Evolutionary conservation across 495 filamentous ascomycete species (phyloP).

Genomic region (Penicillium robsamsonii): DNA sequence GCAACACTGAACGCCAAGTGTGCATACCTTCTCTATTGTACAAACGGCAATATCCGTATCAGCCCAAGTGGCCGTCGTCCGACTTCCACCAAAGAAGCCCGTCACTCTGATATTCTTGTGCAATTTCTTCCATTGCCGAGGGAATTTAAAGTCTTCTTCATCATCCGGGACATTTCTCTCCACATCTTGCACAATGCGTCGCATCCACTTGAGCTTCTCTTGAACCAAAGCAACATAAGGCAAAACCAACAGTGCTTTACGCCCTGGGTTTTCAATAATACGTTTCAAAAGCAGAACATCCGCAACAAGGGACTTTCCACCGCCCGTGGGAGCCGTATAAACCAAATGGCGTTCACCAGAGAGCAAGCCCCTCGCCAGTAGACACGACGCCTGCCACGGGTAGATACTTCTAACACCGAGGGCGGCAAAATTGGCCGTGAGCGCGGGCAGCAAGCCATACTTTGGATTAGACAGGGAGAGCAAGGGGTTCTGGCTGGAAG

Average conservation of each 20-base stretch:
- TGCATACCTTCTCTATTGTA: conserved; percentile 76
- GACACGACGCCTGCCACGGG: conserved; percentile 79
- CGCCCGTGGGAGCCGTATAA: conserved; percentile 82
- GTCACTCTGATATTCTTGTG: conserved; percentile 57
- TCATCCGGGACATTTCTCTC: conserved; percentile 42
- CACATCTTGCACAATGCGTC: conserved; percentile 64
- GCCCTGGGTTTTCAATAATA: conserved; percentile 60
- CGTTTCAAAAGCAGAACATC: conserved; percentile 73
- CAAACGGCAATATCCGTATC: conserved; percentile 80
- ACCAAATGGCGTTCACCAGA: conserved; percentile 67
- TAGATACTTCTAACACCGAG: conserved; percentile 71
- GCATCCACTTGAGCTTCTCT: conserved; percentile 77
- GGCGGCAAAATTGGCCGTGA: conserved; percentile 63
- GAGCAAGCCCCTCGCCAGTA: conserved; percentile 65
- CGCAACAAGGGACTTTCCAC: conserved; percentile 76
- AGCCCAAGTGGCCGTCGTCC: conserved; percentile 61
- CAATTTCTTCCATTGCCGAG: conserved; percentile 32
- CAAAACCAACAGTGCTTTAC: conserved; percentile 75
- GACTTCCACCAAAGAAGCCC: conserved; percentile 74
- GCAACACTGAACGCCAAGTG: neutral
- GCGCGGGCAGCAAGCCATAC: conserved; percentile 60
- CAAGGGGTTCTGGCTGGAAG: conserved; percentile 54
- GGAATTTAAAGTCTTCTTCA: conserved; percentile 16
- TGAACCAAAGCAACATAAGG: conserved; percentile 82
- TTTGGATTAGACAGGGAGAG: conserved; percentile 60